A percentile compares a stretch with the other conserved stretches of the same genome.
Conservation (phyloP, 2,329 filamentous ascomycete species). For the Trichoderma arundinaceum region DNA sequence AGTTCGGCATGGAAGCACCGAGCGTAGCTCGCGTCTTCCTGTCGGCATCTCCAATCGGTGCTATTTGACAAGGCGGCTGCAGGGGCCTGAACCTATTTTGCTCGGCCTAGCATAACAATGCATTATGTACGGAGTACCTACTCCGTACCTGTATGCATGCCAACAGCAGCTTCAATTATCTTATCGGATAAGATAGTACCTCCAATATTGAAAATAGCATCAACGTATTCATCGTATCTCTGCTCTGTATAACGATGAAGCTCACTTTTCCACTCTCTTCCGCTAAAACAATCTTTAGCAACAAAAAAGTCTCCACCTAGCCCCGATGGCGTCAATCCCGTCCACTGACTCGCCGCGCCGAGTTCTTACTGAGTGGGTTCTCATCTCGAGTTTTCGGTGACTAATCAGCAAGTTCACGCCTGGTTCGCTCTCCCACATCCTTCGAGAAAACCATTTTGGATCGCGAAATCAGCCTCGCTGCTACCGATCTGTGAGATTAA, state of each 20-base stretch:
- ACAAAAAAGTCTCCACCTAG: conserved; percentile 6
- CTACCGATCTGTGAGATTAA: conserved; percentile 25
- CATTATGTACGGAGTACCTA: too few species aligned
- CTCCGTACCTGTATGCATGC: too few species aligned
- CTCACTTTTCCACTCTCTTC: neutral
- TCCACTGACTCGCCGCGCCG: conserved; percentile 13
- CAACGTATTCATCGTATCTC: neutral
- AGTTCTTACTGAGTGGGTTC: conserved; percentile 19
- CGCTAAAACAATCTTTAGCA: neutral
- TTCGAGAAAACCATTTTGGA: conserved; percentile 15
- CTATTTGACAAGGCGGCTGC: too few species aligned
- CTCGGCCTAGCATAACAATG: too few species aligned
- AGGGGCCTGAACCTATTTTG: too few species aligned
- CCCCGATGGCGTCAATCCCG: conserved; percentile 31
- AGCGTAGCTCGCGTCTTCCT: too few species aligned
- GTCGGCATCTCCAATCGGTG: too few species aligned
- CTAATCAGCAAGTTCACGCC: conserved; percentile 23
- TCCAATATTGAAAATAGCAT: neutral
- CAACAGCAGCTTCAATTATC: too few species aligned
- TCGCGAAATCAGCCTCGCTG: conserved; percentile 15
- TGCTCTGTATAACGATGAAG: neutral
- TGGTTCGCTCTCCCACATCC: conserved; percentile 7
- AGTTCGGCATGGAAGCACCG: too few species aligned
- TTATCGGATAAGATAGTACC: neutral
- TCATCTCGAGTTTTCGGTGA: conserved; percentile 30